Conservation (phyloP, 192 early-diverging fungal genomes). For the Coemansia sp. region DNA sequence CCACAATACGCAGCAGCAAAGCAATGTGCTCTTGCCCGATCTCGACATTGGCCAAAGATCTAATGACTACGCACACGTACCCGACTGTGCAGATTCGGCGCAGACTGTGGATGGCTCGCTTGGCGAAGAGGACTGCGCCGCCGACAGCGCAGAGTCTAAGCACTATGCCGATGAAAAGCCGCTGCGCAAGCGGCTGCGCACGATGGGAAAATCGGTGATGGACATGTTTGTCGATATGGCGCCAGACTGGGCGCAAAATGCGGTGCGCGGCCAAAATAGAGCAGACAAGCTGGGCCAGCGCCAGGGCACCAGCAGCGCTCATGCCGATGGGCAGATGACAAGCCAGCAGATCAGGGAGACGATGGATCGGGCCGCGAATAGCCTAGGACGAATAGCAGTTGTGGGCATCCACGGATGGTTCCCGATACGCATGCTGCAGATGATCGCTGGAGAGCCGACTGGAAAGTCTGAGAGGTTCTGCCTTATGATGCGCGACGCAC, state of each 20-base stretch:
- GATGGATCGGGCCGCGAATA: constrained; percentile 23
- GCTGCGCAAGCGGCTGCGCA: constrained; percentile 26
- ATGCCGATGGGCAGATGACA: background rate
- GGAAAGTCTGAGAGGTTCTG: constrained; percentile 89
- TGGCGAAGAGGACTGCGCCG: background rate
- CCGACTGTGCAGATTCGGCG: background rate
- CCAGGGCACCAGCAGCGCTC: background rate
- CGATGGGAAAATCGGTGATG: constrained; percentile 16
- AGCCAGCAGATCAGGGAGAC: constrained; percentile 17
- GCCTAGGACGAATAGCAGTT: constrained; percentile 59
- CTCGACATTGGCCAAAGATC: constrained; percentile 18
- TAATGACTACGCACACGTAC: too few relatives aligned
- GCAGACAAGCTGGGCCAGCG: constrained; percentile 36
- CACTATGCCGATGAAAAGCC: background rate
- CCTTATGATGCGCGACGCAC: constrained; percentile 76
- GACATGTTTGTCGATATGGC: constrained; percentile 31
- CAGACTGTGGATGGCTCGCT: background rate
- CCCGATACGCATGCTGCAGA: constrained; percentile 67
- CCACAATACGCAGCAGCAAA: constrained; percentile 11
- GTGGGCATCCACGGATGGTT: constrained; percentile 94
- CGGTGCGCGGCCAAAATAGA: constrained; percentile 15
- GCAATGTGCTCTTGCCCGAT: constrained; percentile 10
- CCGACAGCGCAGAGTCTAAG: background rate
- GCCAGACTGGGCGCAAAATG: constrained; percentile 38
- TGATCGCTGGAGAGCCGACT: constrained; percentile 87